Base-by-base conservation (phyloP, 345 rosid species). In the Salix udensis region DNA sequence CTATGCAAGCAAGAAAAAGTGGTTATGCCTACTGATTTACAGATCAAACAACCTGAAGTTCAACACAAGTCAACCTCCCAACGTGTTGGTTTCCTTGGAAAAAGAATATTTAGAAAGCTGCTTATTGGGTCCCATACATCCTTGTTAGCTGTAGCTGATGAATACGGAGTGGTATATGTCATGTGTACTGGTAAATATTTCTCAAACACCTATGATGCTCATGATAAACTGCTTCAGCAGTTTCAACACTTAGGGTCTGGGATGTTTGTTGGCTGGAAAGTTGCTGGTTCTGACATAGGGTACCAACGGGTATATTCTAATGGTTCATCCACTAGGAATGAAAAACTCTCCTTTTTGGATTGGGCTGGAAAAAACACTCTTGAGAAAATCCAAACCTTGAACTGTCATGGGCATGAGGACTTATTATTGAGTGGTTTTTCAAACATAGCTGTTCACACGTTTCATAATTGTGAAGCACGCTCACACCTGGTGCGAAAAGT, bases 71-170 rank as follows among this genome's bases (percentile, higher is more conserved):
- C 86, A 65, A 58, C 72, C 73, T 75, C 74, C 80, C 75, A 48
- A 48, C 40, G 26, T 83, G 82, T 74, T 73, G 71, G 58, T 74
- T 75, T 68, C 65, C 67, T 60, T 72, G 67, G 77, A 74, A 83
- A 80, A 88, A 86, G 88, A 82, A 88, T 75, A 78, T 96, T 96
- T 89, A 91, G 81, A 82, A 93, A 84, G 87, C 83, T 96, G 79
- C 81, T 93, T 71, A 78, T 77, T 82, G 90, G 95, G 66, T 90
- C 91, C 72, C 78, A 88, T 79, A 87, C 93, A 74, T 84, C 98
- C 74, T 88, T 88, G 70, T 64, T 96, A 77, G 93, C 96, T 52
- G 96, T 89, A 46, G 88, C 92, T 85, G 99, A 96, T 82, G 89
- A 91, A 80, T 80, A 74, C 80, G 94, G 94, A 76, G 77, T 91